Evolutionary conservation across 192 early-diverging fungal species (phyloP), one percentile per base, ranked within the genome.

Genomic region (Diversispora epigaea): DNA sequence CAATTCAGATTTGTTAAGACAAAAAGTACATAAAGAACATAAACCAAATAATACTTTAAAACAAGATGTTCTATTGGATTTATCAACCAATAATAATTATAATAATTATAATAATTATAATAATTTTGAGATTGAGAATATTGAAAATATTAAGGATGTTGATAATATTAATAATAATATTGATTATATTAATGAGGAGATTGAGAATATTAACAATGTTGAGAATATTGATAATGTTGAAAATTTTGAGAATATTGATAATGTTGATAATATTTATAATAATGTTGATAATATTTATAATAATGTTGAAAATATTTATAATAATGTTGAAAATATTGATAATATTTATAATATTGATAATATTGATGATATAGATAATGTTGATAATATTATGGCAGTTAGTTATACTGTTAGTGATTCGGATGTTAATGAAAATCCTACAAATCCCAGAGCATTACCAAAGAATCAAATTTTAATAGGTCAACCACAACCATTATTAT

Each of bases 1-100:
- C 15, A 71, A 55, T 15, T 32, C 25, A 39, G 52, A 2, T 32
- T 69, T 44, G 60, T 32, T 62, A 45, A 14, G 39, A 49, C 43
- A 62, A 74, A 56, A 32, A 71, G 68, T 55, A 49, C 47, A 32
- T 43, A 25, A 46, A 15, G 67, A 68, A 25, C 46, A 50, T 64
- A 64, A 32, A 32, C 67, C 47, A 2, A 45, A 68, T 68, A 46
- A 68, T 41, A 55, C 11, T 40, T 41, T 41, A 43, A 47, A 40
- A 52, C 47, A 55, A 71, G 68, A 71, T 39, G 56, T 19, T 17
- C 17, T 5, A 14, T 56, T 56, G 43, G 43, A 71, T 57, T 52
- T 71, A 12, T 6, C 52, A 2, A 41, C 40, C 15, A 14, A 56
- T 43, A 52, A 56, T 7, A 56, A 71, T 71, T 17, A 47, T 41